phyloP scores from a whole-genome alignment of 345 rosid genomes.

The Toxicodendron radicans region DNA sequence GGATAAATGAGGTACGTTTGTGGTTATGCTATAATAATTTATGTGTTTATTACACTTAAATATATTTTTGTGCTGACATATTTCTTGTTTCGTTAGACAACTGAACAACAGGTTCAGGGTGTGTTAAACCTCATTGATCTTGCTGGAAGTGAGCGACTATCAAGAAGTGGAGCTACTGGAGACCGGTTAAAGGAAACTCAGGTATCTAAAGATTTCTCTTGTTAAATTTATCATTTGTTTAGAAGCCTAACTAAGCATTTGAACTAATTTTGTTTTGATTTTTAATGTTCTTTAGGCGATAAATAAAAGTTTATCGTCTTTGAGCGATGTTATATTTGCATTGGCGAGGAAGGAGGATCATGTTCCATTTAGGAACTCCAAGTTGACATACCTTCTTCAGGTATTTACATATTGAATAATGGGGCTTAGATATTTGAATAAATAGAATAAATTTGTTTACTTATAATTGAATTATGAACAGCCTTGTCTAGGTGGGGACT shows the following conservation, averaged over 20 bases:
- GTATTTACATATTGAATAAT: conserved; percentile 25
- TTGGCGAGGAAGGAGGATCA: conserved; percentile 93
- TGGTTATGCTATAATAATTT: neutral
- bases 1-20: conserved; percentile 71
- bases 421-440: neutral
- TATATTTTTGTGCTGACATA: conserved; percentile 11
- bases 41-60: neutral
- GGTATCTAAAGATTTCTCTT: conserved; percentile 34
- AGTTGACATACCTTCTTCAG: conserved; percentile 91
- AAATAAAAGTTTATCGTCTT: conserved; percentile 79
- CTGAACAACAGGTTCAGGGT: conserved; percentile 95
- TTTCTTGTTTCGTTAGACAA: conserved; percentile 46
- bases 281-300: conserved; percentile 54
- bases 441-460: neutral
- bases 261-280: neutral
- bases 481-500: conserved; percentile 93
- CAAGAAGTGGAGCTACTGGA: conserved; percentile 89
- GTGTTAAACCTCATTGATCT: conserved; percentile 88
- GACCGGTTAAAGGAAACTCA: conserved; percentile 93
- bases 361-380: conserved; percentile 91
- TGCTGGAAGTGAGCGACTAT: conserved; percentile 96
- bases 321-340: conserved; percentile 88
- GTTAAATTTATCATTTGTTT: too few relatives aligned
- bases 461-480: conserved; percentile 27
- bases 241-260: neutral